These are phyloP conservation scores for Dryas alaskensis DNA, from an alignment of 306 rosid genomes.

Conservation along the genomic window DNA sequence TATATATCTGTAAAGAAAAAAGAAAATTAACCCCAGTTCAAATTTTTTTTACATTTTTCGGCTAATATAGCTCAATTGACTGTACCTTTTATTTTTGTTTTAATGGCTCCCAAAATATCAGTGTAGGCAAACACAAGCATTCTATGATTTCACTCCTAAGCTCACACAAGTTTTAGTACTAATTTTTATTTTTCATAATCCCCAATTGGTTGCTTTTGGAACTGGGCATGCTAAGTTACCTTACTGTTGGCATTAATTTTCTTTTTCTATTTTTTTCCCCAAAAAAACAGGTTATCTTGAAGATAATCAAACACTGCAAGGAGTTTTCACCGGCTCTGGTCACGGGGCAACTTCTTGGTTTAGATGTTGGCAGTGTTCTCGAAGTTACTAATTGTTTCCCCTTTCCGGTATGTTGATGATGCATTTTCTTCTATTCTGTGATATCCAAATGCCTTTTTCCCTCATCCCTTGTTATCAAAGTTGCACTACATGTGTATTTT, in stretches of 20 bases:
- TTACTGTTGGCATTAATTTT: neutral
- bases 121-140: neutral
- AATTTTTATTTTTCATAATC: neutral
- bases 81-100: neutral
- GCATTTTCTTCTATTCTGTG: neutral
- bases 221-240: neutral
- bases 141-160: neutral
- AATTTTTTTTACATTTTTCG: too few species aligned
- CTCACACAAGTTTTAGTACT: neutral
- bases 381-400: constrained; percentile 99
- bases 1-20: too few species aligned
- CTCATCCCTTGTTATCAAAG: neutral
- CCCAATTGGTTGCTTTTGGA: neutral
- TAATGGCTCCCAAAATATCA: neutral
- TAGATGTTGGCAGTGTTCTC: constrained; percentile 96
- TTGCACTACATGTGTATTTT: too few species aligned
- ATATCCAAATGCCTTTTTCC: neutral
- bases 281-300: constrained; percentile 61
- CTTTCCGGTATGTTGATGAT: constrained; percentile 60
- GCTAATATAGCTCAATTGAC: neutral
- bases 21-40: too few species aligned
- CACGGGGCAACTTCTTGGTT: constrained; percentile 95
- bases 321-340: constrained; percentile 90
- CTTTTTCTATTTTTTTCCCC: neutral
- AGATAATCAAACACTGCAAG: constrained; percentile 98